Evolutionary conservation across 192 early-diverging fungal genomes (phyloP).

Genomic region (Tieghemiomyces parasiticus): DNA sequence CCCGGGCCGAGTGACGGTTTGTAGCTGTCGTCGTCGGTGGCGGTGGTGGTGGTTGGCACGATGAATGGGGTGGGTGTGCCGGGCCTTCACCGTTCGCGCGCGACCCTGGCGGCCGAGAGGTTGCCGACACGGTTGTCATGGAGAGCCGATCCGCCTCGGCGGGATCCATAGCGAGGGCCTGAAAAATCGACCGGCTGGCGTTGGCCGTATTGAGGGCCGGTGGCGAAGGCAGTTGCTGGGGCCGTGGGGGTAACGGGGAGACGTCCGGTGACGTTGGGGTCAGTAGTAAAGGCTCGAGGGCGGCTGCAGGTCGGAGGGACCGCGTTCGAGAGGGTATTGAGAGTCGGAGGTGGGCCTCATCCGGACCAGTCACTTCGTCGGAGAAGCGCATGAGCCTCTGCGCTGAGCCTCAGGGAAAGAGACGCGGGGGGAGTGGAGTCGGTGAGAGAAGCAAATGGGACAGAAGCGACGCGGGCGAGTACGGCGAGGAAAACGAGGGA

Average conservation of each 20-base stretch:
- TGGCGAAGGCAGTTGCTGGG: background rate
- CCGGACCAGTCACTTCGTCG: background rate
- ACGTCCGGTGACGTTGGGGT: background rate
- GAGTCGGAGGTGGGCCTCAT: background rate
- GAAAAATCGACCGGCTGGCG: background rate
- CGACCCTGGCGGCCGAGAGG: background rate
- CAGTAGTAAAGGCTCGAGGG: background rate
- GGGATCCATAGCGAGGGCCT: slow-evolving; percentile 8
- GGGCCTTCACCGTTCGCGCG: no score
- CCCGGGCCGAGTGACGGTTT: background rate
- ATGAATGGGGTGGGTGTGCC: no score
- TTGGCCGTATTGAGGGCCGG: background rate
- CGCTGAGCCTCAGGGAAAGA: no score
- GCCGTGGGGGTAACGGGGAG: background rate
- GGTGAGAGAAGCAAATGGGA: background rate
- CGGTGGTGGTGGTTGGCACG: no score
- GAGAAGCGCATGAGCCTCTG: background rate
- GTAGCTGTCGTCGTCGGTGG: background rate
- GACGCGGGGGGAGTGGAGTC: no score
- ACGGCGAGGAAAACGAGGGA: background rate
- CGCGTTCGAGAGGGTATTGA: no score
- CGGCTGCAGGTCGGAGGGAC: background rate
- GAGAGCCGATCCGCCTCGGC: background rate
- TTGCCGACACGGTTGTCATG: background rate
- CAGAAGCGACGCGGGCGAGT: background rate